phyloP scores from a whole-genome alignment of 148 eudicot genomes.

The Agrostemma githago region DNA sequence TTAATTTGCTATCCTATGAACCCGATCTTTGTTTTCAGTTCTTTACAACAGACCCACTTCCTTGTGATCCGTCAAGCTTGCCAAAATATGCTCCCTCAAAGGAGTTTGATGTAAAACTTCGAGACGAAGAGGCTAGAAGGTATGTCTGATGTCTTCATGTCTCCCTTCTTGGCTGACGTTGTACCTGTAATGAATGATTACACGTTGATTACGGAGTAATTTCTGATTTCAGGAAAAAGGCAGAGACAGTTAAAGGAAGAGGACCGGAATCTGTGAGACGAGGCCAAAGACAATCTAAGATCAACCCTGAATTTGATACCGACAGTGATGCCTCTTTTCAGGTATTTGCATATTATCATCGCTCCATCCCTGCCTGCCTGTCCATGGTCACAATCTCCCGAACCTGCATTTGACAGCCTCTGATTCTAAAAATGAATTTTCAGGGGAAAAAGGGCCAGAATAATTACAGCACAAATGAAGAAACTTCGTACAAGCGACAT shows the following conservation, averaged over 20 bases:
- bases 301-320: conserved; percentile 34
- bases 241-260: conserved; percentile 55
- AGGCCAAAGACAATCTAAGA: conserved; percentile 41
- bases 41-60: conserved; percentile 64
- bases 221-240: conserved; percentile 43
- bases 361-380: not conserved
- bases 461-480: conserved; percentile 14
- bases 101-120: conserved; percentile 65
- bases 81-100: conserved; percentile 81
- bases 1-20: not conserved
- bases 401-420: not conserved
- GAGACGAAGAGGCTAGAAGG: conserved; percentile 81
- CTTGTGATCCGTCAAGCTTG: conserved; percentile 75
- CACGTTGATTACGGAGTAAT: not conserved
- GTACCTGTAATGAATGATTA: not conserved
- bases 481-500: conserved; percentile 23
- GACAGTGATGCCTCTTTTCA: conserved; percentile 34
- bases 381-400: not conserved
- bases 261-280: conserved; percentile 48
- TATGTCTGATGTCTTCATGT: conserved; percentile 17
- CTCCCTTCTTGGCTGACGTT: not conserved
- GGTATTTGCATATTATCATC: conserved; percentile 11
- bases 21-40: conserved; percentile 40
- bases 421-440: not conserved
- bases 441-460: conserved; percentile 24